These are phyloP conservation scores for Sphaerosporella brunnea DNA, from an alignment of 495 filamentous ascomycete species.

Conservation along the genomic window DNA sequence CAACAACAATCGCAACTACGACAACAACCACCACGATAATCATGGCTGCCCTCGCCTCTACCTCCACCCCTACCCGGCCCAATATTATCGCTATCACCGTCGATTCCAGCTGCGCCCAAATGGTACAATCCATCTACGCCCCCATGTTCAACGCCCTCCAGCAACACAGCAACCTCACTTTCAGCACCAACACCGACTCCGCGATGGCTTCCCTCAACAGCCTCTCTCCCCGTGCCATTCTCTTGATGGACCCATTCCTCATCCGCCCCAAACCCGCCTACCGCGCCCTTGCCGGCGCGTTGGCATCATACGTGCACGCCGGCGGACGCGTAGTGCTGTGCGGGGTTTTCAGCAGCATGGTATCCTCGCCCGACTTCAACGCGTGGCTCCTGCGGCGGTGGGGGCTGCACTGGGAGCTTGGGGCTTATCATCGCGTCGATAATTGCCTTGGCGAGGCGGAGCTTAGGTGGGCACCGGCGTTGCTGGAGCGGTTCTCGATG, in stretches of 20 bases:
- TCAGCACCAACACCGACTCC: background rate
- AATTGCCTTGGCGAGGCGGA: slow-evolving; percentile 3
- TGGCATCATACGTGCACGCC: background rate
- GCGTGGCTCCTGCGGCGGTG: slow-evolving; percentile 1
- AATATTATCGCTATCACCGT: background rate
- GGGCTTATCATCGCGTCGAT: slow-evolving; percentile 4
- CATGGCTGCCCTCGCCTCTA: no score
- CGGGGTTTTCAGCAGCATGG: background rate
- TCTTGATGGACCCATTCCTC: background rate
- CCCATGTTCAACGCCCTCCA: background rate
- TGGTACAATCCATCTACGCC: background rate
- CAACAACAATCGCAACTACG: no score
- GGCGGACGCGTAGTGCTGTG: background rate
- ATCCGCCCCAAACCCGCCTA: background rate
- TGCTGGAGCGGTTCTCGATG: slow-evolving; percentile 30
- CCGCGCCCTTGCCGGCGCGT: background rate
- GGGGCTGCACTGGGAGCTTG: slow-evolving; percentile 4
- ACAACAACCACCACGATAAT: no score
- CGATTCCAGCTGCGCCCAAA: background rate
- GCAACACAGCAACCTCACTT: background rate
- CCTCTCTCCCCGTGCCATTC: background rate
- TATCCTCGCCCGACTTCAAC: slow-evolving; percentile 3
- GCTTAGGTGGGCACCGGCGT: background rate
- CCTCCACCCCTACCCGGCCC: no score
- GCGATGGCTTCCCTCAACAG: background rate